Evolutionary conservation across 2,329 filamentous ascomycete species (phyloP).

Genomic region (Aspergillus sergii): DNA sequence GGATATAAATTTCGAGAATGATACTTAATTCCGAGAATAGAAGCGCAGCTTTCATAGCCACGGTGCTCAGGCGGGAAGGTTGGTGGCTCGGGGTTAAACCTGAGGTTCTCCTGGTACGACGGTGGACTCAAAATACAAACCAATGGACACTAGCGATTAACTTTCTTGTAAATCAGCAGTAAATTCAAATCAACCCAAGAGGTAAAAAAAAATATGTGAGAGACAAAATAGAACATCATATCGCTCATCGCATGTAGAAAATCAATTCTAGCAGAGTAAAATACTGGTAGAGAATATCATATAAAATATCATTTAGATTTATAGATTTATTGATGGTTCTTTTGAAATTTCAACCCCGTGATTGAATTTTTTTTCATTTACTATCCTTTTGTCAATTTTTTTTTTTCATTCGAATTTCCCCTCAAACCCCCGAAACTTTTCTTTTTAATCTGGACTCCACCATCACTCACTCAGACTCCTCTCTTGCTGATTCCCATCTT

Average conservation of each 20-base stretch:
- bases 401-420: constrained; percentile 16
- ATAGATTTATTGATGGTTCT: background rate
- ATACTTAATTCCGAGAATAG: background rate
- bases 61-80: background rate
- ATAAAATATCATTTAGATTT: background rate
- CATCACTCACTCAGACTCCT: constrained; percentile 17
- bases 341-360: constrained; percentile 4
- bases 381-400: background rate
- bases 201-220: background rate
- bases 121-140: background rate
- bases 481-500: constrained; percentile 21
- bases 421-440: constrained; percentile 23
- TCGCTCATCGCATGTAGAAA: background rate
- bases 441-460: constrained; percentile 33
- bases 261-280: background rate
- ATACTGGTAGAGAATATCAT: background rate
- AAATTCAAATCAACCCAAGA: background rate
- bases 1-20: background rate
- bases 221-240: background rate
- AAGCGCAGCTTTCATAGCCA: background rate
- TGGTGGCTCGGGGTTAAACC: background rate
- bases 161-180: background rate
- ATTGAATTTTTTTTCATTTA: constrained; percentile 12
- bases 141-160: constrained; percentile 1
- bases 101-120: background rate